Evolutionary conservation across 768 basidiomycete genomes (phyloP).

Genomic region (Gymnopilus dilepis): DNA sequence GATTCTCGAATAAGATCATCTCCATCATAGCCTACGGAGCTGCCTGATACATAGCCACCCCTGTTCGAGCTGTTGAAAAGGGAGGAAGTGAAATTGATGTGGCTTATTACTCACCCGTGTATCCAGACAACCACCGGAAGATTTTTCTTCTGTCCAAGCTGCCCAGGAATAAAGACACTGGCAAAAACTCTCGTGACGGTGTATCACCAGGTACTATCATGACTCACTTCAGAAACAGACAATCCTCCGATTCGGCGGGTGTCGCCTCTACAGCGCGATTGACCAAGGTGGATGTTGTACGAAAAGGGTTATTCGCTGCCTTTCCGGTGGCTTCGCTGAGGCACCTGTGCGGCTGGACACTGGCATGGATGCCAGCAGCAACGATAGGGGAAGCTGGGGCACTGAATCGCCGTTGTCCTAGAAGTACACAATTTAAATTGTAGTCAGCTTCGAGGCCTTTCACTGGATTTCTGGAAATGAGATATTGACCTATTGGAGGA

Average conservation of each 20-base stretch:
- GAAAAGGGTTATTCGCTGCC: constrained; percentile 38
- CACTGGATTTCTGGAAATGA: not conserved
- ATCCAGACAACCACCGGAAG: constrained; percentile 52
- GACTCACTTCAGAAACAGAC: constrained; percentile 44
- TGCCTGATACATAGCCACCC: too few relatives aligned
- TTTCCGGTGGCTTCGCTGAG: constrained; percentile 34
- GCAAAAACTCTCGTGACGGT: too few relatives aligned
- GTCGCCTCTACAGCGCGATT: not conserved
- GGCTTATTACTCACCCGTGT: constrained; percentile 45
- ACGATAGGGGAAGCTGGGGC: constrained; percentile 38
- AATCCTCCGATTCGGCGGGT: constrained; percentile 39
- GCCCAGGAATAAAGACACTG: constrained; percentile 44
- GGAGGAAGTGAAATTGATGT: too few relatives aligned
- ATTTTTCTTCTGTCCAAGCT: constrained; percentile 27
- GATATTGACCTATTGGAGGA: constrained; percentile 46
- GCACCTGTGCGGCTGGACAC: constrained; percentile 37
- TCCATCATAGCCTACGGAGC: constrained; percentile 13
- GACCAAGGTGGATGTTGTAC: not conserved
- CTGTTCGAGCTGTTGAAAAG: too few relatives aligned
- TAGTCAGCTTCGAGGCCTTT: not conserved
- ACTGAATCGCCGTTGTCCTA: constrained; percentile 43
- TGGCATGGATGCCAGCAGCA: constrained; percentile 36
- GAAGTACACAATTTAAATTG: not conserved
- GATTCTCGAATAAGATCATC: constrained; percentile 42
- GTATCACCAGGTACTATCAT: not conserved